These are phyloP conservation scores for Apiospora rasikravindrae DNA, from an alignment of 2,329 filamentous ascomycete species.

Conservation along the genomic window DNA sequence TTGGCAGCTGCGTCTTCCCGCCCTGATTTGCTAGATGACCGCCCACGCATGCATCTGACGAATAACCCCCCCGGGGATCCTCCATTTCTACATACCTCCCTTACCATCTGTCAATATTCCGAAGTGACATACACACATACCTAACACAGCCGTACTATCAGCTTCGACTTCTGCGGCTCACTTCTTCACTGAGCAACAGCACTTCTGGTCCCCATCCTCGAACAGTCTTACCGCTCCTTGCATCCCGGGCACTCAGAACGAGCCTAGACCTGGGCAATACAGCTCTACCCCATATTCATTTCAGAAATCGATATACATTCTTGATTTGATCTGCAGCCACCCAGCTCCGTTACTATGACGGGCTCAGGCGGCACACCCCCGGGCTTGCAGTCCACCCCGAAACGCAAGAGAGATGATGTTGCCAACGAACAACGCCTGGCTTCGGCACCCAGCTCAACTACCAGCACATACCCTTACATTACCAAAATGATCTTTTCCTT, in stretches of 20 bases:
- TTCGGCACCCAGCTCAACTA: neutral
- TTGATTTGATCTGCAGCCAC: conserved; percentile 23
- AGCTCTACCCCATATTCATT: conserved; percentile 7
- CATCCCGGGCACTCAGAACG: neutral
- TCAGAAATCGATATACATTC: conserved; percentile 26
- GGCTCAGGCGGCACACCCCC: neutral
- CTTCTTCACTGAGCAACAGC: neutral
- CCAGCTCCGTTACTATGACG: neutral
- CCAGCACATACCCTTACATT: conserved; percentile 24
- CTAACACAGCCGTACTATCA: neutral
- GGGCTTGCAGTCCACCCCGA: conserved; percentile 42
- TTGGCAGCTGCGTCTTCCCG: conserved; percentile 5
- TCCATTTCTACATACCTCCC: neutral
- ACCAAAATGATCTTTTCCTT: conserved; percentile 50
- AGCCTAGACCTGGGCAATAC: neutral
- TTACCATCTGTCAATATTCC: neutral
- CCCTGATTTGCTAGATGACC: neutral
- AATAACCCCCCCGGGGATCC: neutral
- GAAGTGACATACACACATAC: neutral
- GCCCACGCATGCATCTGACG: neutral
- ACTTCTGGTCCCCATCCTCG: neutral
- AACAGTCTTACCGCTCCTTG: neutral
- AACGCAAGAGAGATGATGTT: conserved; percentile 51
- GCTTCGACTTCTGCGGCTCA: neutral
- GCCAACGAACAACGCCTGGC: conserved; percentile 30